Conservation (phyloP, 768 basidiomycete genomes). For the Leccinum longicurvipes region DNA sequence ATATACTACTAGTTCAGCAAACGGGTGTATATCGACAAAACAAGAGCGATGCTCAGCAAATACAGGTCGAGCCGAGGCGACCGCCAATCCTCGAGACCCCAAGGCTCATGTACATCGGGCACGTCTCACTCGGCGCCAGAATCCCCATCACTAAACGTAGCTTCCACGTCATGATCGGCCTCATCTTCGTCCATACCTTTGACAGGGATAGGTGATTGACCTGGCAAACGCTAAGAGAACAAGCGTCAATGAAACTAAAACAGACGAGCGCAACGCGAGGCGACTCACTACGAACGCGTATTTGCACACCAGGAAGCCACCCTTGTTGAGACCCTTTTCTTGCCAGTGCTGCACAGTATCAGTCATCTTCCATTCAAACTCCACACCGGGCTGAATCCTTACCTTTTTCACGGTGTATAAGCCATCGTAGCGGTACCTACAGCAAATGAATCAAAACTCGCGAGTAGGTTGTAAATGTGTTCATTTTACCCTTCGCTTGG, state of each 20-base stretch:
- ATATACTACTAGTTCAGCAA: background rate
- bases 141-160: background rate
- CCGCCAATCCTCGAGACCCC: too few relatives aligned
- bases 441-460: background rate
- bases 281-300: conserved; percentile 71
- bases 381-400: background rate
- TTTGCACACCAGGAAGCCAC: conserved; percentile 80
- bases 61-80: background rate
- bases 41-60: background rate
- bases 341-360: conserved; percentile 57
- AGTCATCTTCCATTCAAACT: background rate
- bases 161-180: background rate
- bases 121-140: conserved; percentile 5
- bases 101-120: background rate
- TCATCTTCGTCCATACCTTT: conserved; percentile 16
- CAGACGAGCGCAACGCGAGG: background rate
- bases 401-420: conserved; percentile 78
- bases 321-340: conserved; percentile 63
- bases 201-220: conserved; percentile 23
- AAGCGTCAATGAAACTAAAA: background rate
- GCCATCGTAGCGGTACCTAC: conserved; percentile 87
- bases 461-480: background rate
- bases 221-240: conserved; percentile 23
- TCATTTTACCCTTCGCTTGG: conserved; percentile 66
- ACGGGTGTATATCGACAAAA: background rate